Evolutionary conservation across 176 grass and related monocot genomes (phyloP).

Genomic region (Oryza glaberrima): DNA sequence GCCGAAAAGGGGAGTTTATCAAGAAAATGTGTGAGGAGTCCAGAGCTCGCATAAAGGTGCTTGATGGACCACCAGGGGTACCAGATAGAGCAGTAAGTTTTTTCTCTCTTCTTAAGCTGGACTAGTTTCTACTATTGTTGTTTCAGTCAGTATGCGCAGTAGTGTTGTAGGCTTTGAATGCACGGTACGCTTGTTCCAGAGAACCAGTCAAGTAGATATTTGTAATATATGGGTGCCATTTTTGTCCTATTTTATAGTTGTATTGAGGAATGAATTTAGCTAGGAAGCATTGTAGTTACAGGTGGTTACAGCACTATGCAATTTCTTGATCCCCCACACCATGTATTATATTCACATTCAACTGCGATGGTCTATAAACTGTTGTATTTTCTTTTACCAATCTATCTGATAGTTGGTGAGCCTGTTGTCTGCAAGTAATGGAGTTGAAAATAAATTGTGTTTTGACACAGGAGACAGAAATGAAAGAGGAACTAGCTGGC

Average conservation of each 20-base stretch:
- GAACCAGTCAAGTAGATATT: background rate
- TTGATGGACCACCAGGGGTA: conserved; percentile 78
- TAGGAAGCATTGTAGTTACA: background rate
- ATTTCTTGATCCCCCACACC: background rate
- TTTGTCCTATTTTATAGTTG: background rate
- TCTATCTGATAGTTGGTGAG: background rate
- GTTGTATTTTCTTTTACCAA: background rate
- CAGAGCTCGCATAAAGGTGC: conserved; percentile 90
- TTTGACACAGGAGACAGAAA: conserved; percentile 27
- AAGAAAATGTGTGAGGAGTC: conserved; percentile 98
- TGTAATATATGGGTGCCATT: background rate
- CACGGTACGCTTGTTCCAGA: background rate
- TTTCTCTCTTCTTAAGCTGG: background rate
- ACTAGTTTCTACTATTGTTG: background rate
- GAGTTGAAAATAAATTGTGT: background rate
- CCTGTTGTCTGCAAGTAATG: background rate
- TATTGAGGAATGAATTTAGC: background rate
- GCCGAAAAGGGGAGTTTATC: conserved; percentile 94
- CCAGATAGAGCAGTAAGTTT: conserved; percentile 89
- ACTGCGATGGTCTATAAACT: background rate
- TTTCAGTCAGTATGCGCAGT: background rate
- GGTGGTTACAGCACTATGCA: background rate
- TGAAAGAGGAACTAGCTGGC: background rate
- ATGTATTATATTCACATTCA: background rate
- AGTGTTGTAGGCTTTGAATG: background rate